These are phyloP conservation scores for Lolium perenne DNA, from an alignment of 176 grass and related monocot species.

Conservation along the genomic window DNA sequence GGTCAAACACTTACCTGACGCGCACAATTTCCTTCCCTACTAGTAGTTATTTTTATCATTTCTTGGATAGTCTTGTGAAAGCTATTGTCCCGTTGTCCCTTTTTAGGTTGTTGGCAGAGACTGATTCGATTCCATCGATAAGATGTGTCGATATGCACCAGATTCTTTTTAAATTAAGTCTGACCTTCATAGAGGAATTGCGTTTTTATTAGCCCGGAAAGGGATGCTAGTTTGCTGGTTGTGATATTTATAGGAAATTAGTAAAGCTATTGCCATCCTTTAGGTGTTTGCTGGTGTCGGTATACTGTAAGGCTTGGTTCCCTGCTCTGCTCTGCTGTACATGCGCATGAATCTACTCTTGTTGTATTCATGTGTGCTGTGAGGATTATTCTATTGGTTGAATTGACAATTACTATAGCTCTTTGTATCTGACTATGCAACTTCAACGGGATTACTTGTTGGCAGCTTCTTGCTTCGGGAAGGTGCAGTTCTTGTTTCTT, in stretches of 20 bases:
- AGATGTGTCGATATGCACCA: slow-evolving; percentile 33
- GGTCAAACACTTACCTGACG: slow-evolving; percentile 35
- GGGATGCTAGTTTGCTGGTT: slow-evolving; percentile 10
- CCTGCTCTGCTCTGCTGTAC: slow-evolving; percentile 20
- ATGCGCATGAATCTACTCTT: slow-evolving; percentile 49
- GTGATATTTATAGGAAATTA: background rate
- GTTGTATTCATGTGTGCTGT: slow-evolving; percentile 23
- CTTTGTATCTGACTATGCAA: slow-evolving; percentile 35
- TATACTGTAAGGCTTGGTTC: slow-evolving; percentile 10
- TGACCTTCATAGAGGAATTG: slow-evolving; percentile 23
- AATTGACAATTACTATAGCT: slow-evolving; percentile 17
- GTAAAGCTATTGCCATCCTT: slow-evolving; percentile 2
- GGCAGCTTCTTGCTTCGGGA: slow-evolving; percentile 48
- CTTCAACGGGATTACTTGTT: slow-evolving; percentile 28
- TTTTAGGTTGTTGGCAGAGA: slow-evolving; percentile 21
- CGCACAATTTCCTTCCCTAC: slow-evolving; percentile 3
- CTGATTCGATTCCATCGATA: slow-evolving; percentile 28
- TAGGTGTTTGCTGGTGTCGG: slow-evolving; percentile 35
- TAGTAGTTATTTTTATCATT: slow-evolving; percentile 32
- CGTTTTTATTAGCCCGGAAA: slow-evolving; percentile 36
- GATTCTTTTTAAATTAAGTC: slow-evolving; percentile 25
- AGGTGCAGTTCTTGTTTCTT: slow-evolving; percentile 42
- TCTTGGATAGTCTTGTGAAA: slow-evolving; percentile 15
- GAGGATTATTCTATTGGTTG: slow-evolving; percentile 14
- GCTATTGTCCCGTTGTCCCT: slow-evolving; percentile 24